Evolutionary conservation across 345 rosid genomes (phyloP), one percentile per base, ranked within the genome.

Genomic region (Euphorbia pulcherrima): DNA sequence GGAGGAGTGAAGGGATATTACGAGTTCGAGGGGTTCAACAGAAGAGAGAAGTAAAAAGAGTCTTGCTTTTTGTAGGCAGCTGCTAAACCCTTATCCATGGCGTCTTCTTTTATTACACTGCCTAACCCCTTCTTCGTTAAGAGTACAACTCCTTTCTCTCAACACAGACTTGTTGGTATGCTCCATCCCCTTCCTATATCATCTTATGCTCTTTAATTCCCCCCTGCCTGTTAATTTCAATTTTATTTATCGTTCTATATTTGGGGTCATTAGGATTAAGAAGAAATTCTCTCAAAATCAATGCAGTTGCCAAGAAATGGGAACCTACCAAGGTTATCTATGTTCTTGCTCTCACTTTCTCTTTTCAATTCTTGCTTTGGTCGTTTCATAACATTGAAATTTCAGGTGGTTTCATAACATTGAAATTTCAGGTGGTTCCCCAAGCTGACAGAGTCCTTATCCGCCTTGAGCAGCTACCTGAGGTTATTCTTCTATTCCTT

Each of bases 401-500:
- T 70, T 57, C 71, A 92, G 97, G 94, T 93, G 69, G 92, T 13
- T 37, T 33, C 56, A 24, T 35, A 51, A 48, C 54, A 40, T 24
- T 41, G 55, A 76, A 65, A 41, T 78, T 70, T 57, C 71, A 92
- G 97, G 94, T 93, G 69, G 92, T 84, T 81, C 96, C 98, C 33
- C 97, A 93, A 77, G 92, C 94, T 74, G 97, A 90, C 60, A 87
- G 98, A 62, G 96, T 90, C 67, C 90, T 93, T 35, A 80, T 88
- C 68, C 96, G 96, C 64, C 97, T 93, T 39, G 89, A 90, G 64
- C 81, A 85, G 72, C 86, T 88, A 50, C 77, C 97, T 26, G 80
- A 88, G 96, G 97, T 91, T 24, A 62, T 1, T 5, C 63, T 20
- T 60, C 64, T 12, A 48, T 48, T 48, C 21, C 52, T 5, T 53